phyloP scores from a whole-genome alignment of 306 rosid species.

The Sicyos edulis region DNA sequence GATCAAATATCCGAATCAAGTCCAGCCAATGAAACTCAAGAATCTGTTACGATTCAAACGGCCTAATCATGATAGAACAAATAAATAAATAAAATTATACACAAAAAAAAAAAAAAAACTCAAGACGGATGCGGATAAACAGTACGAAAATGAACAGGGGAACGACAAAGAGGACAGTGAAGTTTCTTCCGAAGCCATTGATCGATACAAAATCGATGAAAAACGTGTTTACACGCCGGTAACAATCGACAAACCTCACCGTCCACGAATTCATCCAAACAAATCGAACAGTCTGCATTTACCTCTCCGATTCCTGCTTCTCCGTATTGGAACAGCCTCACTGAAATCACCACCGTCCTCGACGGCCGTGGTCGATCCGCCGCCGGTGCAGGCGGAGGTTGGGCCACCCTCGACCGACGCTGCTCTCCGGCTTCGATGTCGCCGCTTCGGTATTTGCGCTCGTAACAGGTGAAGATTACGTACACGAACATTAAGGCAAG shows the following conservation, averaged over 20 bases:
- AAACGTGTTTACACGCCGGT: slow-evolving; percentile 2
- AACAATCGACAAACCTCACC: slow-evolving; percentile 10
- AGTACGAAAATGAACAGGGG: background rate
- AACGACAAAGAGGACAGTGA: slow-evolving; percentile 12
- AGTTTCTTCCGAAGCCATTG: background rate
- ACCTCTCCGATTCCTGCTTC: background rate
- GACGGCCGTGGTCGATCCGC: background rate
- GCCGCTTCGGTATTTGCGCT: background rate
- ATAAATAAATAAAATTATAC: background rate
- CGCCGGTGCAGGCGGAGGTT: background rate
- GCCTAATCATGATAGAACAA: background rate
- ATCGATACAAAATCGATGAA: slow-evolving; percentile 13
- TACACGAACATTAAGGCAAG: background rate
- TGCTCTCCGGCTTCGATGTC: background rate
- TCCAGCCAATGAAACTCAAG: background rate
- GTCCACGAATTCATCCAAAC: background rate
- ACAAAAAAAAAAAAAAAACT: background rate
- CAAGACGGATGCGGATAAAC: background rate
- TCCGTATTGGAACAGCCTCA: slow-evolving; percentile 9
- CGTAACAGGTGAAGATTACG: background rate
- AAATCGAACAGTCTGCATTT: slow-evolving; percentile 13
- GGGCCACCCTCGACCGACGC: too few relatives aligned
- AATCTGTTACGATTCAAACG: background rate
- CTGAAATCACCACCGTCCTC: background rate
- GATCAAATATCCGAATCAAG: background rate